A percentile compares a stretch with the other conserved stretches of the same genome.
phyloP scores from a whole-genome alignment of 1,139 yeast species.

The Ogataea hybrid region DNA sequence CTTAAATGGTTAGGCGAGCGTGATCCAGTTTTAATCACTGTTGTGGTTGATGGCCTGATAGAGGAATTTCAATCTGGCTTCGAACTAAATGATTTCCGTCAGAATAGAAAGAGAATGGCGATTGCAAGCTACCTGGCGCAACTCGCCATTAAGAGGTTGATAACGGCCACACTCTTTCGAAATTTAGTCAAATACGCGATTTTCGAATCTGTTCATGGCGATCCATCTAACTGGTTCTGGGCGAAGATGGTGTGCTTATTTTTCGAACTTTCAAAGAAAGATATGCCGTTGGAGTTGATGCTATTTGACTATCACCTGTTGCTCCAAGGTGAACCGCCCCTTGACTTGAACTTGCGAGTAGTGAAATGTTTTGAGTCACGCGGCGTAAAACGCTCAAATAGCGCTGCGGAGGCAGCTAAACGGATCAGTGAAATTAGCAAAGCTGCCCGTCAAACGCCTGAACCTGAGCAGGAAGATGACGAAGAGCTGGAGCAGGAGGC shows the following conservation, averaged over 20 bases:
- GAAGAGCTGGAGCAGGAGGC: constrained; percentile 19
- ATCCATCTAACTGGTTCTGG: constrained; percentile 69
- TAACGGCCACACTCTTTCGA: neutral
- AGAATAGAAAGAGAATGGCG: constrained; percentile 61
- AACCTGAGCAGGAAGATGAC: constrained; percentile 8
- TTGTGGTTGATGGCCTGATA: constrained; percentile 68
- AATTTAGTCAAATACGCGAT: constrained; percentile 36
- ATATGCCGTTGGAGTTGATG: neutral
- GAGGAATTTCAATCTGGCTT: constrained; percentile 66
- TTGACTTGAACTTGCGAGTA: neutral
- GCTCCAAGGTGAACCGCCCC: constrained; percentile 31
- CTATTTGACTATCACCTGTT: constrained; percentile 75
- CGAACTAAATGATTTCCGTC: constrained; percentile 60
- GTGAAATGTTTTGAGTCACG: neutral
- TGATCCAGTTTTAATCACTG: constrained; percentile 39
- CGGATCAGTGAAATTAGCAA: neutral
- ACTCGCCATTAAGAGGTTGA: constrained; percentile 40
- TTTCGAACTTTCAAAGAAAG: constrained; percentile 7
- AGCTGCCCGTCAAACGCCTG: neutral
- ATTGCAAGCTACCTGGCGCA: constrained; percentile 62
- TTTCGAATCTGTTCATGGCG: constrained; percentile 58
- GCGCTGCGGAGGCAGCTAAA: neutral
- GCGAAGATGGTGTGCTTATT: constrained; percentile 49
- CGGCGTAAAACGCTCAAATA: neutral
- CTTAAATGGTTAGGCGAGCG: constrained; percentile 40